A percentile compares a stretch with the other conserved stretches of the same genome.
phyloP scores from a whole-genome alignment of 2,329 filamentous ascomycete species.

The Blastomyces silverae region DNA sequence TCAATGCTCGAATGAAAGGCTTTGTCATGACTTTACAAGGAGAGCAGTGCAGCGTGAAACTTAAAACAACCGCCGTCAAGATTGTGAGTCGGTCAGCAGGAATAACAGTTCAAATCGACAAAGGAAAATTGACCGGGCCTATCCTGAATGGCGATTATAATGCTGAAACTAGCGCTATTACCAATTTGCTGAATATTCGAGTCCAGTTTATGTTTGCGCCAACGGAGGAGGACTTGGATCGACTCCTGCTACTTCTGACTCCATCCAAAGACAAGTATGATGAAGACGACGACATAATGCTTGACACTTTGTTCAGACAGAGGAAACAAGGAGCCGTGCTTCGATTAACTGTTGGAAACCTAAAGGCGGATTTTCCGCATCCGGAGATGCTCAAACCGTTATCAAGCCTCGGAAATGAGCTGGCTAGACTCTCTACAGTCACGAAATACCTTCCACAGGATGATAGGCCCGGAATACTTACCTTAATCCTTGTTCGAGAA shows the following conservation, averaged over 20 bases:
- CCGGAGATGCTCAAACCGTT: constrained; percentile 61
- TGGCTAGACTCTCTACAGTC: constrained; percentile 75
- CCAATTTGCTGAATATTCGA: constrained; percentile 59
- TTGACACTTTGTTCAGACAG: constrained; percentile 83
- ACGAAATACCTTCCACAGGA: constrained; percentile 95
- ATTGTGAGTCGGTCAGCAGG: constrained; percentile 66
- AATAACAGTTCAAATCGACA: constrained; percentile 65
- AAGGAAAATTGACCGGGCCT: constrained; percentile 68
- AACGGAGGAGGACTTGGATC: constrained; percentile 71
- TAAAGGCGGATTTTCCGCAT: constrained; percentile 57
- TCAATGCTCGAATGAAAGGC: constrained; percentile 70
- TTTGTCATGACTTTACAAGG: constrained; percentile 70
- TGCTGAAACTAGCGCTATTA: constrained; percentile 32
- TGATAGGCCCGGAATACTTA: constrained; percentile 81
- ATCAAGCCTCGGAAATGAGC: constrained; percentile 65
- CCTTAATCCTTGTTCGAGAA: constrained; percentile 60
- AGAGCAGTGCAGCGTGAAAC: constrained; percentile 63
- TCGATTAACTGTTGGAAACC: constrained; percentile 58
- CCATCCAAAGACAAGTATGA: constrained; percentile 89
- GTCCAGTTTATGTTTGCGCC: constrained; percentile 68
- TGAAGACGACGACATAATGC: constrained; percentile 84
- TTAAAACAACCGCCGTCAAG: constrained; percentile 77
- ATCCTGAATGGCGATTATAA: constrained; percentile 46
- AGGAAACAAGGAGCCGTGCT: constrained; percentile 78
- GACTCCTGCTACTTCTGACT: constrained; percentile 75